Evolutionary conservation across 208 protist species (phyloP).

Genomic region (Leishmania lainsoni): DNA sequence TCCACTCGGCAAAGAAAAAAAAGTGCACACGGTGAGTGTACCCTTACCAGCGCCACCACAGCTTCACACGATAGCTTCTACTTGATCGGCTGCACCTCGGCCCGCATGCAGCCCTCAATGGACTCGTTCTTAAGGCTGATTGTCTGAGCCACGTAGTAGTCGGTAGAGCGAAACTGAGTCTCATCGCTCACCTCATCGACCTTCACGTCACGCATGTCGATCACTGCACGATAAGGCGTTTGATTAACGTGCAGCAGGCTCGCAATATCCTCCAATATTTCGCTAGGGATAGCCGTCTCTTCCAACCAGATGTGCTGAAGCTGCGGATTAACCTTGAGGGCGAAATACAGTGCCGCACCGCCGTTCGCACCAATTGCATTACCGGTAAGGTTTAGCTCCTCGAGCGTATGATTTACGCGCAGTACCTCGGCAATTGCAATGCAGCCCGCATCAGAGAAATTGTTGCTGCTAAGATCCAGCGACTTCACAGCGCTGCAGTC

Average conservation of each 20-base stretch:
- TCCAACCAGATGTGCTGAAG: constrained; percentile 68
- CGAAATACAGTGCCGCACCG: constrained; percentile 74
- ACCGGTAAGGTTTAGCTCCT: constrained; percentile 73
- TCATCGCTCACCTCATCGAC: constrained; percentile 62
- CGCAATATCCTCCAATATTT: constrained; percentile 71
- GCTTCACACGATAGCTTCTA: constrained; percentile 5
- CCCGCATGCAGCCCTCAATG: constrained; percentile 39
- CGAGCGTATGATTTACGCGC: constrained; percentile 69
- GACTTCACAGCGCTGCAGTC: constrained; percentile 47
- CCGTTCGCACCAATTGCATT: constrained; percentile 72
- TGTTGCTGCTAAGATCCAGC: constrained; percentile 80
- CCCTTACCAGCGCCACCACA: neutral
- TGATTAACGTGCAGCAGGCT: constrained; percentile 87
- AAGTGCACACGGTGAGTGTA: neutral
- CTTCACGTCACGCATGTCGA: constrained; percentile 55
- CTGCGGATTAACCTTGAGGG: constrained; percentile 79
- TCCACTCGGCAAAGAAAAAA: neutral
- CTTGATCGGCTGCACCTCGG: constrained; percentile 37
- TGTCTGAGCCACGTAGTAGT: constrained; percentile 67
- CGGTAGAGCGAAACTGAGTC: constrained; percentile 72
- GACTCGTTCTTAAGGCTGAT: constrained; percentile 56
- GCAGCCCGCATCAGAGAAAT: constrained; percentile 72
- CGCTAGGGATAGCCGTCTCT: constrained; percentile 56
- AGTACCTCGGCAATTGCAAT: constrained; percentile 77
- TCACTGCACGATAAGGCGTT: constrained; percentile 41